Evolutionary conservation across 2,329 filamentous ascomycete species (phyloP), one percentile per base, ranked within the genome.

Genomic region (Epichloe aotearoae): DNA sequence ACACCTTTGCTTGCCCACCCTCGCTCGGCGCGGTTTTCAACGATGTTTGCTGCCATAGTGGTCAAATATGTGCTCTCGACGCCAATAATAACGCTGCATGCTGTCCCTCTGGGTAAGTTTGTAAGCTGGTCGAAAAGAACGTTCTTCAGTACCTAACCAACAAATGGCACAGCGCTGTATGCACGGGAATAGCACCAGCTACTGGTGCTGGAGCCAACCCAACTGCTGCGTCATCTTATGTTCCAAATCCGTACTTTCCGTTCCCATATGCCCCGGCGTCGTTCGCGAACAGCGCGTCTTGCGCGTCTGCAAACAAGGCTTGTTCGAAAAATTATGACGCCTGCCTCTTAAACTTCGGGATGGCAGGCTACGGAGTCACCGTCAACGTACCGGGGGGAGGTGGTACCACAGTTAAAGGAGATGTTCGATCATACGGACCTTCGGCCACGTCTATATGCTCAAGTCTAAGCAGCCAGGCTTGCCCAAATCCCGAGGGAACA

Each of bases 221-320:
- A 12, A 68, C 69, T 3, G 62, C 64, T 19, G 59, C 65, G 2
- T 67, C 68, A 19, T 77, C 76, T 36, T 79, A 72, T 59, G 76
- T 82, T 17, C 64, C 71, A 41, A 82, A 83, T 60, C 57, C 67
- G 23, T 81, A 75, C 63, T 83, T 81, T 61, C 71, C 75, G 11
- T 83, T 82, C 61, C 79, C 79, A 2, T 76, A 76, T 58, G 71
- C 80, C 48, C 65, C 69, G 45, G 79, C 74, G 1, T 70, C 70
- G 12, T 80, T 78, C 54, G 60, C 65, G 52, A 73, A 80, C 56
- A 62, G 65, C 17, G 73, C 66, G 14, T 71, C 72, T 5, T 83
- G 79, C 58, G 70, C 70, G 3, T 69, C 73, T 0, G 79, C 77
- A 15, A 65, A 74, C 46, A 64, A 61, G 40, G 70, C 72, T 50